Base-by-base conservation (phyloP, 1,284 basidiomycete genomes). In the Farysia itapuensis region DNA sequence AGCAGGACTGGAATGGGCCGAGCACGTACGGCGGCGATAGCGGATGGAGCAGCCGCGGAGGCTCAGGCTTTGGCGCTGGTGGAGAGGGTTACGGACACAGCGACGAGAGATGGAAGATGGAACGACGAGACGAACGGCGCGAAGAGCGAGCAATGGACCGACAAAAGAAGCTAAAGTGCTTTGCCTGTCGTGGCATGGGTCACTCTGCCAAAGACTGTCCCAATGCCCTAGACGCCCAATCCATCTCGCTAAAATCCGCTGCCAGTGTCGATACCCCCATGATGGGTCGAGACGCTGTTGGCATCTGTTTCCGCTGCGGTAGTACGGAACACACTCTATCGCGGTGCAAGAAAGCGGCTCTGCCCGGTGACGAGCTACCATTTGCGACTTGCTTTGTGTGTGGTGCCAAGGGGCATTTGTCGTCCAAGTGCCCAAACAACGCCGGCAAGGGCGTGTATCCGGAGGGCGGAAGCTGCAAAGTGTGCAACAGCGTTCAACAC, bases 371-470 rank as follows among this genome's bases (percentile, higher is more conserved):
- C 34, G 56, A 61, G n/a, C 81, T 92, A 3, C 92, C 92, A 0
- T 91, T 84, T 70, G 92, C 92, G 0, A 89, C 86, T 1, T 96
- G 92, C 78, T 96, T 91, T 73, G 87, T 96, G 24, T 96, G 92
- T 72, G 84, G 58, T 14, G 34, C 54, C 18, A 70, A 83, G 63
- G 90, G 90, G 0, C 90, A 94, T 71, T 81, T 94, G 2, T 87
- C 88, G 0, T 85, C 86, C 0, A 79, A 83, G 15, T 96, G 92
- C 77, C 87, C 89, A 0, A 79, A 87, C 67, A 95, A 95, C 70
- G 82, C 83, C 47, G 82, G 82, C 2, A 86, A 84, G 52, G 91
- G 92, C 1, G 82, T 95, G 21, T 96, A 95, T 70, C 89, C 90
- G 0, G 88, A 93, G 59, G 92, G 92, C 18, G 92, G 92, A 3